Conservation (phyloP, 2,329 filamentous ascomycete genomes). For the Fusarium chlamydosporum region DNA sequence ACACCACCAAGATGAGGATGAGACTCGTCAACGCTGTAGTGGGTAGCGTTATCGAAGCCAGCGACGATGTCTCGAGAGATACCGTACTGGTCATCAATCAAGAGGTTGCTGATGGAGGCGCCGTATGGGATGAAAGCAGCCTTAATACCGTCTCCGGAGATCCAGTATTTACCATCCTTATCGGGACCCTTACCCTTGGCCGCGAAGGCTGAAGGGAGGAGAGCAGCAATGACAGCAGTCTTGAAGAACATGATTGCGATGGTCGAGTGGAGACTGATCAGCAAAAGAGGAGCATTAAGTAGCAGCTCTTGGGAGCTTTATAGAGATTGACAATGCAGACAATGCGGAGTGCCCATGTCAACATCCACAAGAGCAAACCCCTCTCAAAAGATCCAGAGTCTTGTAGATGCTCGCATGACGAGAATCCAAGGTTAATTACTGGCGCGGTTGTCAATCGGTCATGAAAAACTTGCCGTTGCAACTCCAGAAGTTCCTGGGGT, state of each 20-base stretch:
- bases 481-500: constrained; percentile 23
- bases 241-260: constrained; percentile 40
- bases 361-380: constrained; percentile 24
- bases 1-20: constrained; percentile 81
- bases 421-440: constrained; percentile 28
- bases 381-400: constrained; percentile 13
- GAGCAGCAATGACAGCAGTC: constrained; percentile 31
- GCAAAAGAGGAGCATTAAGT: background rate
- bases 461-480: constrained; percentile 23
- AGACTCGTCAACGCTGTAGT: constrained; percentile 74
- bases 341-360: constrained; percentile 5
- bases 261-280: constrained; percentile 16
- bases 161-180: constrained; percentile 77
- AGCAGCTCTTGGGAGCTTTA: constrained; percentile 26
- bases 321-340: constrained; percentile 16
- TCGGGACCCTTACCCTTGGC: constrained; percentile 60
- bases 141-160: constrained; percentile 75
- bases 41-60: constrained; percentile 81
- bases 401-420: constrained; percentile 28
- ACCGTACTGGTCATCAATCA: constrained; percentile 78
- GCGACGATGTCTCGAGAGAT: constrained; percentile 78
- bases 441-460: constrained; percentile 33
- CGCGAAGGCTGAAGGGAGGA: constrained; percentile 35
- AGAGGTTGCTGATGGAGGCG: constrained; percentile 78
- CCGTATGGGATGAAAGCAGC: constrained; percentile 81